A percentile compares a stretch with the other conserved stretches of the same genome.
These are phyloP conservation scores for Trifolium repens DNA, from an alignment of 306 rosid genomes.

Conservation along the genomic window DNA sequence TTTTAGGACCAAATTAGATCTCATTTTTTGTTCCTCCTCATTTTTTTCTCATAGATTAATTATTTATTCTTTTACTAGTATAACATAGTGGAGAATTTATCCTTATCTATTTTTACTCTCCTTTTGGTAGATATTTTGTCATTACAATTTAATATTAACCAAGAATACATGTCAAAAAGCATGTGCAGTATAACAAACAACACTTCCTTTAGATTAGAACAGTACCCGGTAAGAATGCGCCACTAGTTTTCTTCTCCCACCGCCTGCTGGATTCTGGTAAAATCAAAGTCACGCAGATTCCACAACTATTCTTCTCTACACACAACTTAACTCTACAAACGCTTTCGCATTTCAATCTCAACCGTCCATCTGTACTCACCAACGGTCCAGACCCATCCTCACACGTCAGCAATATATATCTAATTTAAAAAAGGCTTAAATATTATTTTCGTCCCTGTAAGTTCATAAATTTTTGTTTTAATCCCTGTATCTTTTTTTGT, in stretches of 20 bases:
- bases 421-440: conserved; percentile 25
- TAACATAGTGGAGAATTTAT: too few relatives aligned
- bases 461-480: too few relatives aligned
- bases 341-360: background rate
- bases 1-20: too few relatives aligned
- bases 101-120: too few relatives aligned
- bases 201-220: background rate
- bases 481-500: too few relatives aligned
- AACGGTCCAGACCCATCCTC: conserved; percentile 28
- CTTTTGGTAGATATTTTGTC: too few relatives aligned
- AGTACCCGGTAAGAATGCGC: conserved; percentile 23
- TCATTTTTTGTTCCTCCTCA: too few relatives aligned
- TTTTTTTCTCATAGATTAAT: too few relatives aligned
- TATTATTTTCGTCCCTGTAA: too few relatives aligned
- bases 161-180: background rate
- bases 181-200: too few relatives aligned
- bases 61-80: too few relatives aligned
- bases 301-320: background rate
- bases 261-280: conserved; percentile 7
- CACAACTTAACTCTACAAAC: conserved; percentile 5
- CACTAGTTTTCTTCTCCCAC: conserved; percentile 32
- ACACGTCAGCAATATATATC: conserved; percentile 17
- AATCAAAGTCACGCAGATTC: conserved; percentile 9
- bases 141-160: too few relatives aligned
- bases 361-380: conserved; percentile 14